These are phyloP conservation scores for Salix caprea DNA, from an alignment of 345 rosid genomes.

Conservation along the genomic window DNA sequence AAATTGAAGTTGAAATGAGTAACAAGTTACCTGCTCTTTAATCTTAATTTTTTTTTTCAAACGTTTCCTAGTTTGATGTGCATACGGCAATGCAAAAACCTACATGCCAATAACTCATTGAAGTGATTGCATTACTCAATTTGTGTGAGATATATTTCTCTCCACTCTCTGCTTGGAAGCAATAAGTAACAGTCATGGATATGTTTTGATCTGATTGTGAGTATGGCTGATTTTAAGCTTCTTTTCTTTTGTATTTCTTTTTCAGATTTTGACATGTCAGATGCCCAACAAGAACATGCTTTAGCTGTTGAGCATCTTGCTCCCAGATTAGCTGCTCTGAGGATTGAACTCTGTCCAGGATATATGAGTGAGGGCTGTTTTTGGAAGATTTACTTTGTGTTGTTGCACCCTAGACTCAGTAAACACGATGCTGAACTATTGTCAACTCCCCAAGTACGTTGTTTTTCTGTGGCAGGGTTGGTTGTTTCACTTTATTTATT, in stretches of 20 bases:
- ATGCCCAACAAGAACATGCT: conserved; percentile 92
- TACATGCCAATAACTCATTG: neutral
- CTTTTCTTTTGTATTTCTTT: neutral
- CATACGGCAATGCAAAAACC: neutral
- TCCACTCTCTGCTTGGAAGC: neutral
- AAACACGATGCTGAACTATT: conserved; percentile 71
- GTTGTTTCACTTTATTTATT: neutral
- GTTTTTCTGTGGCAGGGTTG: neutral
- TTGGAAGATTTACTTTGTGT: conserved; percentile 95
- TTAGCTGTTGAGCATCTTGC: conserved; percentile 76
- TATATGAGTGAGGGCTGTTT: conserved; percentile 84
- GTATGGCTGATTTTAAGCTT: neutral
- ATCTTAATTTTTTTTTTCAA: neutral
- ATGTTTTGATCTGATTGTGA: neutral
- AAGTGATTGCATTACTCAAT: neutral
- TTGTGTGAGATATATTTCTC: neutral
- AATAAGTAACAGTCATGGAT: neutral
- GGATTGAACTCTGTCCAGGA: conserved; percentile 87
- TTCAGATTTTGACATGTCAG: conserved; percentile 87
- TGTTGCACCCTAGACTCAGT: conserved; percentile 73
- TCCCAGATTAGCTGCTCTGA: conserved; percentile 73
- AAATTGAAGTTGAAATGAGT: neutral
- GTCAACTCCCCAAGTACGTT: conserved; percentile 72
- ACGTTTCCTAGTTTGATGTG: neutral
- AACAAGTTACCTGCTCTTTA: neutral